phyloP scores from a whole-genome alignment of 768 basidiomycete genomes.

The Russula virescens region DNA sequence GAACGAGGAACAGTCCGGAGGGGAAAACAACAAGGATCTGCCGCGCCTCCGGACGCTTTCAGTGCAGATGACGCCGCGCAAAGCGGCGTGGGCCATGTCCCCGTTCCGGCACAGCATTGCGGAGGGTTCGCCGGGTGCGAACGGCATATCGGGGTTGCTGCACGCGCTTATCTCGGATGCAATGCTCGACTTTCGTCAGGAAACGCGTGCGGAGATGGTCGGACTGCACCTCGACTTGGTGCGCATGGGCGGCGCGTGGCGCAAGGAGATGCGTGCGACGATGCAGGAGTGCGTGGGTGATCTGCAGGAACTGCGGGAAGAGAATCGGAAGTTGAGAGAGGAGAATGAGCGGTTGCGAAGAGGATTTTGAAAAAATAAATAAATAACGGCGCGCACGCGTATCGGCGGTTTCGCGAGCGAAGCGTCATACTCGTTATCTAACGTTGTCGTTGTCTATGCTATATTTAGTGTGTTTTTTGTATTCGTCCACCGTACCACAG shows the following conservation, averaged over 20 bases:
- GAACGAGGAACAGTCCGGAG: conserved; percentile 40
- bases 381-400: too few species aligned
- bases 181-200: conserved; percentile 66
- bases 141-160: conserved; percentile 53
- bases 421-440: not conserved
- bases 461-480: not conserved
- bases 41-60: conserved; percentile 32
- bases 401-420: not conserved
- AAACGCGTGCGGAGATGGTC: conserved; percentile 65
- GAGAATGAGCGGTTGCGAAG: conserved; percentile 56
- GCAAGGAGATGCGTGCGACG: conserved; percentile 52
- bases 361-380: conserved; percentile 32
- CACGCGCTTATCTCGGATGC: conserved; percentile 62
- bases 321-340: conserved; percentile 51
- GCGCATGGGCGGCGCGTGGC: conserved; percentile 65
- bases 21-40: conserved; percentile 39
- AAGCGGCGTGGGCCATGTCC: conserved; percentile 30
- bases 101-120: conserved; percentile 34
- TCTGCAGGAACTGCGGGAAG: conserved; percentile 40
- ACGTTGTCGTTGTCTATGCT: not conserved
- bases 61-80: conserved; percentile 52
- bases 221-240: conserved; percentile 71
- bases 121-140: conserved; percentile 36
- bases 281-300: conserved; percentile 62
- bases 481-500: too few species aligned